Base-by-base conservation (phyloP, 2,329 filamentous ascomycete species). In the Beauveria scarabaeidicola region DNA sequence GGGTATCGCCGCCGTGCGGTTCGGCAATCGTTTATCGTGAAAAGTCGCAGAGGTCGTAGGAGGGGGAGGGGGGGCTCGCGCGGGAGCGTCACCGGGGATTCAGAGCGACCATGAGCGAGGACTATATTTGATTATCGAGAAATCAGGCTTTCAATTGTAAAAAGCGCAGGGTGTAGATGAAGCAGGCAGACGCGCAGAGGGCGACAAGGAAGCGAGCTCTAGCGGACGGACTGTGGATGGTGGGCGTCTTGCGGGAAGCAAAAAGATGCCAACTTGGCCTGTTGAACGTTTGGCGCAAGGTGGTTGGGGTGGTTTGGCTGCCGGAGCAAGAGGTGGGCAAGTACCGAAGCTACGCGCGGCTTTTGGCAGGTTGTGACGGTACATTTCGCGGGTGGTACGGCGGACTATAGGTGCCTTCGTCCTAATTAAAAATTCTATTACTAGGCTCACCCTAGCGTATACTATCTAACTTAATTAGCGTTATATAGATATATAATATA, bases 31-130 rank as follows among this genome's bases (percentile, higher is more conserved):
- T 25, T 40, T 46, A 3, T 51, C 23, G 23, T 38, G 11, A 15
- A 36, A 36, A 36, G 32, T 36, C 32, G 32, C 32, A 36, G 32
- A 36, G 5, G 11, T 36, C 40, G 17, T 32, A 54, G 61, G 61
- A 23, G 56, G 11, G 25, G 36, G 40, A 40, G 57, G 43, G 38
- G 48, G 57, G 43, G 48, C 62, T 62, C 60, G 58, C 59, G 61
- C 55, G 59, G 54, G 64, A 67, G 64, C 65, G 64, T 67, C 63
- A 65, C 62, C 62, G 64, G 63, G 61, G 61, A 56, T 52, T 36
- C 62, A 59, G 62, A 53, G 58, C 54, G 63, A 61, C 52, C 67
- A 68, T 68, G 64, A 46, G 62, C 29, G 23, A 23, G 11, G 21
- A 10, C 6, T 25, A 23, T 2, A 7, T 5, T 3, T 9, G 7